Conservation (phyloP, 495 filamentous ascomycete species). For the Clavariopsis aquatica region DNA sequence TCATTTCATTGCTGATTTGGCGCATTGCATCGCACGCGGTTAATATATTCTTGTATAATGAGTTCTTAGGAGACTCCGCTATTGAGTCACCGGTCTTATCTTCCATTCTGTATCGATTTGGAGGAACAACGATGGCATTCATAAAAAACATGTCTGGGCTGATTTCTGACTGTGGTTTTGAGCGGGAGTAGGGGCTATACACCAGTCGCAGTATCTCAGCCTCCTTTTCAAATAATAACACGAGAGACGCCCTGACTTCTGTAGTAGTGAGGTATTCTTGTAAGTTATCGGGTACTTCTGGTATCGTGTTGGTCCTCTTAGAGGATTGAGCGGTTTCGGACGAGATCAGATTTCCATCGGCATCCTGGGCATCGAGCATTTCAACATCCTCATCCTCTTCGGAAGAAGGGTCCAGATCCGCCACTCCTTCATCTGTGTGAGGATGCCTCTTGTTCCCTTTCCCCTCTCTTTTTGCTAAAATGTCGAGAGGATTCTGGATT, state of each 20-base stretch:
- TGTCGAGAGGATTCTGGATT: constrained; percentile 60
- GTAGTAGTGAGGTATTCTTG: constrained; percentile 70
- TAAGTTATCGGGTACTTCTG: constrained; percentile 41
- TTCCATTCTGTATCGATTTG: constrained; percentile 89
- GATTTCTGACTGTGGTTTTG: constrained; percentile 55
- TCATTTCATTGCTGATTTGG: constrained; percentile 73
- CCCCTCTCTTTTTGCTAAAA: constrained; percentile 38
- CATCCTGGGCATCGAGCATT: constrained; percentile 51
- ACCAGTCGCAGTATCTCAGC: constrained; percentile 75
- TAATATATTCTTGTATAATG: constrained; percentile 76
- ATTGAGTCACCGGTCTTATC: constrained; percentile 76
- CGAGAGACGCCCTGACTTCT: constrained; percentile 74
- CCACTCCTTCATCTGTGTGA: constrained; percentile 69
- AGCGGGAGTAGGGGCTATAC: constrained; percentile 69
- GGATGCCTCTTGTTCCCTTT: constrained; percentile 33
- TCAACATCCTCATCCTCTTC: constrained; percentile 48
- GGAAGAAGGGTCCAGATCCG: constrained; percentile 57
- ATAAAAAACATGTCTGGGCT: constrained; percentile 92
- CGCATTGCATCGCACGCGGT: constrained; percentile 67
- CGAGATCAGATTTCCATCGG: constrained; percentile 40
- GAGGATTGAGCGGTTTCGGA: constrained; percentile 47
- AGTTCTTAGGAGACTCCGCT: constrained; percentile 83
- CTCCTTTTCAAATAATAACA: constrained; percentile 83
- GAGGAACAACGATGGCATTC: constrained; percentile 78
- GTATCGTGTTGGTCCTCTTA: constrained; percentile 41